Base-by-base conservation (phyloP, 2,329 filamentous ascomycete genomes). In the Cladosporium cucumerinum region DNA sequence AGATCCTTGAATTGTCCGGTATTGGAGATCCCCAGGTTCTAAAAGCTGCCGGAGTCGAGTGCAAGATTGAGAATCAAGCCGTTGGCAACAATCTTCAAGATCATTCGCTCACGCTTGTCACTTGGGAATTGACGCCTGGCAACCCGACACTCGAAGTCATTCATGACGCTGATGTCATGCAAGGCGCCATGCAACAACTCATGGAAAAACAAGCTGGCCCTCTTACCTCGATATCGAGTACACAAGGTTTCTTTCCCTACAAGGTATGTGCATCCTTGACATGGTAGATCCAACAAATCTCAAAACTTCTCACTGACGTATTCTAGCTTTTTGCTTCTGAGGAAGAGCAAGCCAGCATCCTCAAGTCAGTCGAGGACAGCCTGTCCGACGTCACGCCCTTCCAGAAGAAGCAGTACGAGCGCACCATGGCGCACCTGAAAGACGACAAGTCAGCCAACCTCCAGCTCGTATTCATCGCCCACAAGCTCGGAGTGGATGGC, bases 81-180 rank as follows among this genome's bases (percentile, higher is more conserved):
- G 86, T 90, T 3, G 87, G 87, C 4, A 83, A 82, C 65, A 87
- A 89, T 74, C 78, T 90, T 2, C 79, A 87, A 64, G 87, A 90
- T 71, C 86, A 87, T 51, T 84, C 69, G 43, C 72, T 76, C 67
- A 82, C 85, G n/a, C 73, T 66, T 10, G 64, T 69, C 23, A 65
- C 66, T 43, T 72, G 71, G 68, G 70, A 74, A 36, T 66, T 75
- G 46, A 68, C 71, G 48, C 69, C 70, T 5, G 72, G 71, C 11
- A 70, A 69, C 59, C 68, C 71, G 32, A 72, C 72, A 1, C 65
- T 71, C 18, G 74, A 75, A 63, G 69, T 69, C 14, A 69, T 76
- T 57, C 72, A 73, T 65, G 68, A 74, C 54, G 71, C 74, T 18
- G 72, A 73, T 28, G 64, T 72, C 25, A 70, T 78, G 72, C 68